A percentile compares a stretch with the other conserved stretches of the same genome.
Evolutionary conservation across 768 basidiomycete genomes (phyloP).

Genomic region (Hirschioporus abietinus): DNA sequence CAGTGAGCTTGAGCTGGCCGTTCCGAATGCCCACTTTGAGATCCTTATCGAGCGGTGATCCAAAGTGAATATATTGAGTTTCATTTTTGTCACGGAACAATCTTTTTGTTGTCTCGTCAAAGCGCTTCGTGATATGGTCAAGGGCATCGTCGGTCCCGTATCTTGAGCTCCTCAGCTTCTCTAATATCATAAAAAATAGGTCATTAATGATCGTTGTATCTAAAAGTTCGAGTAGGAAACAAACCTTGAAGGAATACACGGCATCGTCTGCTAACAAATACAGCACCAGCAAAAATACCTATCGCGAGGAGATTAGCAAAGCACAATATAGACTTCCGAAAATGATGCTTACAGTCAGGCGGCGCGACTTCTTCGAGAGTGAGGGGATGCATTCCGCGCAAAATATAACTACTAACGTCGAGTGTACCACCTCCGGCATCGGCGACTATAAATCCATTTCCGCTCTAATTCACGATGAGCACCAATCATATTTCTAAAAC

Average conservation of each 20-base stretch:
- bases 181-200: constrained; percentile 29
- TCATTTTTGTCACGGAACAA: constrained; percentile 67
- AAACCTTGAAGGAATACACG: constrained; percentile 66
- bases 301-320: constrained; percentile 7
- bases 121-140: constrained; percentile 74
- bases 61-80: constrained; percentile 68
- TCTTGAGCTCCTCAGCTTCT: constrained; percentile 66
- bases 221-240: constrained; percentile 10
- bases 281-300: constrained; percentile 80
- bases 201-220: neutral
- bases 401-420: constrained; percentile 77
- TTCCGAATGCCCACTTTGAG: constrained; percentile 59
- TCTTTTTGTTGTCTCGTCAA: constrained; percentile 80
- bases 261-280: constrained; percentile 74
- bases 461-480: constrained; percentile 19
- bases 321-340: neutral
- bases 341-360: constrained; percentile 57
- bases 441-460: constrained; percentile 30
- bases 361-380: constrained; percentile 82
- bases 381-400: constrained; percentile 61
- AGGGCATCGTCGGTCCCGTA: constrained; percentile 67
- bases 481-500: neutral
- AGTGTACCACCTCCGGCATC: constrained; percentile 24
- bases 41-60: constrained; percentile 76
- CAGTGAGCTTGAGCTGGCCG: constrained; percentile 67